Base-by-base conservation (phyloP, 2,329 filamentous ascomycete genomes). In the Colletotrichum destructivum region DNA sequence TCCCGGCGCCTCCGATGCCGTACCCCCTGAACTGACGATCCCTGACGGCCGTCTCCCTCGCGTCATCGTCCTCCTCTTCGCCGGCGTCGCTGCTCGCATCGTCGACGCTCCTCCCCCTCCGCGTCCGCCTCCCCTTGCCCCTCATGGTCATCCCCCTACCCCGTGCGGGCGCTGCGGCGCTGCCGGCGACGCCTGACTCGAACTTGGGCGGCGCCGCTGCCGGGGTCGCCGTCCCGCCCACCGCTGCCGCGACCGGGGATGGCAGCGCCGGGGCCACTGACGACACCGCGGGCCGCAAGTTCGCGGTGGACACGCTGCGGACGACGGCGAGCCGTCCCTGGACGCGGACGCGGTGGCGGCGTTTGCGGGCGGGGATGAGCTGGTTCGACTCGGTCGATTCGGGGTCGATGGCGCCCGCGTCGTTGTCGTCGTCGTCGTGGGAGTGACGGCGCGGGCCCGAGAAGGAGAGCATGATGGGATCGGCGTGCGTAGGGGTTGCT, bases 1-100 rank as follows among this genome's bases (percentile, higher is more conserved):
- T 83, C 0, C 82, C 81, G 16, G 78, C 79, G 2, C 82, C 82
- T 3, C 82, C 82, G 47, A 84, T 84, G 18, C 82, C 82, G 64
- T 82, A 84, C 3, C 81, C 80, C 31, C 82, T 75, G 40, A 81
- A 74, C 70, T 82, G 80, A 11, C 76, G 73, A 57, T 81, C 78
- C 40, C 79, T 71, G 49, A 73, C 66, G 4, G 71, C 74, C n/a
- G 78, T 77, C 72, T 79, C 78, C 62, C 75, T 70, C 63, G 72
- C 74, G 38, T 78, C 76, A 44, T 77, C 74, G 38, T 78, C 76
- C 47, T 77, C 76, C n/a, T 74, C 75, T 38, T 75, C 77, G n/a
- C 60, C 69, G 9, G 46, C 44, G 40, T 51, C 51, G 44, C 68
- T 67, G 12, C 63, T 44, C 21, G 52, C 63, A 59, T 78, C 77